Evolutionary conservation across 2,329 filamentous ascomycete species (phyloP).

Genomic region (Remersonia thermophila): DNA sequence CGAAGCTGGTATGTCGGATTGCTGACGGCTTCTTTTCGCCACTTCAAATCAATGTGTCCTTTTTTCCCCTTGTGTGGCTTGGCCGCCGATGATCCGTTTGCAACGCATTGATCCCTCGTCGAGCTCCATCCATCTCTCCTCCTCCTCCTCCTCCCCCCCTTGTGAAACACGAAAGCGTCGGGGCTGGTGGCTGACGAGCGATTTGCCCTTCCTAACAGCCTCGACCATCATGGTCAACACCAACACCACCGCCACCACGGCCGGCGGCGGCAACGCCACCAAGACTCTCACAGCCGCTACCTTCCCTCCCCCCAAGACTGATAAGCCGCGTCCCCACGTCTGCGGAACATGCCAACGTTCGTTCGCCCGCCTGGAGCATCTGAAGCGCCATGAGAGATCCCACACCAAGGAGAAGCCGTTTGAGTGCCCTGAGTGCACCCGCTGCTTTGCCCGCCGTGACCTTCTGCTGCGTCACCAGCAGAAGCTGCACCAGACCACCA

Average conservation of each 20-base stretch:
- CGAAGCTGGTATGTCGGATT: conserved; percentile 19
- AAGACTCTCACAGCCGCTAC: conserved; percentile 16
- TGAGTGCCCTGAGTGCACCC: conserved; percentile 84
- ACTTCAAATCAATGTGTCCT: background rate
- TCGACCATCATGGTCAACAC: conserved; percentile 42
- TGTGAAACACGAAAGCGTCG: too few relatives aligned
- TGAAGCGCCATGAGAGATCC: conserved; percentile 95
- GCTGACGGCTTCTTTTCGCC: conserved; percentile 1
- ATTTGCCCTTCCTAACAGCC: conserved; percentile 16
- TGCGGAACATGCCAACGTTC: conserved; percentile 84
- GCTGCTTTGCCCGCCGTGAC: conserved; percentile 91
- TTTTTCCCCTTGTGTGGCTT: too few relatives aligned
- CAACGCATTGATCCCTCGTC: too few relatives aligned
- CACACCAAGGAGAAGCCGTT: conserved; percentile 99
- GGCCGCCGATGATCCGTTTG: too few relatives aligned
- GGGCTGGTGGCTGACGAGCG: background rate
- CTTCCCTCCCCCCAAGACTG: conserved; percentile 81
- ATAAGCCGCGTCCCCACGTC: conserved; percentile 91
- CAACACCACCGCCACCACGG: conserved; percentile 14
- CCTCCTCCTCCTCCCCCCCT: too few relatives aligned
- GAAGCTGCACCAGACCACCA: conserved; percentile 90
- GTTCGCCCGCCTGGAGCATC: conserved; percentile 87
- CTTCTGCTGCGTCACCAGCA: conserved; percentile 90
- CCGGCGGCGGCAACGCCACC: too few relatives aligned
- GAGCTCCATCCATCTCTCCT: too few relatives aligned